phyloP scores from a whole-genome alignment of 2,329 filamentous ascomycete species.

The Dothideomycetes sp. region DNA sequence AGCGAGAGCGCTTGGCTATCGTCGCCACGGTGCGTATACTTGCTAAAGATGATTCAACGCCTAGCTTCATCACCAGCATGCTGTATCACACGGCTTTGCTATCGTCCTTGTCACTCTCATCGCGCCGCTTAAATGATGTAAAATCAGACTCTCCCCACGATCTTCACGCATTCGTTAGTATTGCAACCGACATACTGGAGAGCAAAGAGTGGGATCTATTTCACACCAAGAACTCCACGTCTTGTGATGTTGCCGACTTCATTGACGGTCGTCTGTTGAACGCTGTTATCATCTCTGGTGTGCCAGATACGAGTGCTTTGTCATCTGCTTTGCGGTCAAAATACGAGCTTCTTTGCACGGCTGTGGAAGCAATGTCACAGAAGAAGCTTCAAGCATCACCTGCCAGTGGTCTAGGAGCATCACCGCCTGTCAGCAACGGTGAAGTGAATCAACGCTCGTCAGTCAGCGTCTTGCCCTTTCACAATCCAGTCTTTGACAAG shows the following conservation, averaged over 20 bases:
- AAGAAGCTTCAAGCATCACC: neutral
- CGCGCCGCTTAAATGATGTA: slow-evolving; percentile 15
- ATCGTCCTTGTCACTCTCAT: slow-evolving; percentile 17
- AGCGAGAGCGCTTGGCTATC: slow-evolving; percentile 17
- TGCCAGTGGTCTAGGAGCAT: neutral
- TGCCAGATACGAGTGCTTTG: neutral
- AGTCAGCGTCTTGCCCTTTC: slow-evolving; percentile 34
- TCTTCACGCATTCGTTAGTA: slow-evolving; percentile 23
- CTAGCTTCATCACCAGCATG: slow-evolving; percentile 4
- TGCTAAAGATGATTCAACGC: neutral
- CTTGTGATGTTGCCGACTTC: slow-evolving; percentile 42
- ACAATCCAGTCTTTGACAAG: slow-evolving; percentile 35
- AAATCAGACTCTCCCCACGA: slow-evolving; percentile 10
- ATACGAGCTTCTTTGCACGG: neutral
- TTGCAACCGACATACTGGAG: slow-evolving; percentile 25
- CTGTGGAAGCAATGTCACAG: neutral
- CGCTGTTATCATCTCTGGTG: slow-evolving; percentile 8
- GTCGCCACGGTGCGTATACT: slow-evolving; percentile 15
- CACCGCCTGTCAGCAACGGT: neutral
- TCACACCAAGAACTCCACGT: slow-evolving; percentile 12
- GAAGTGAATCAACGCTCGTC: neutral
- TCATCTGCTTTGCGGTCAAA: neutral
- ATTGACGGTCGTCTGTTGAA: slow-evolving; percentile 43
- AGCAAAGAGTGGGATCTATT: slow-evolving; percentile 24
- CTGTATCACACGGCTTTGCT: slow-evolving; percentile 21